Evolutionary conservation across 257 asterid species (phyloP), one percentile per base, ranked within the genome.

Genomic region (Nicotiana noctiflora): DNA sequence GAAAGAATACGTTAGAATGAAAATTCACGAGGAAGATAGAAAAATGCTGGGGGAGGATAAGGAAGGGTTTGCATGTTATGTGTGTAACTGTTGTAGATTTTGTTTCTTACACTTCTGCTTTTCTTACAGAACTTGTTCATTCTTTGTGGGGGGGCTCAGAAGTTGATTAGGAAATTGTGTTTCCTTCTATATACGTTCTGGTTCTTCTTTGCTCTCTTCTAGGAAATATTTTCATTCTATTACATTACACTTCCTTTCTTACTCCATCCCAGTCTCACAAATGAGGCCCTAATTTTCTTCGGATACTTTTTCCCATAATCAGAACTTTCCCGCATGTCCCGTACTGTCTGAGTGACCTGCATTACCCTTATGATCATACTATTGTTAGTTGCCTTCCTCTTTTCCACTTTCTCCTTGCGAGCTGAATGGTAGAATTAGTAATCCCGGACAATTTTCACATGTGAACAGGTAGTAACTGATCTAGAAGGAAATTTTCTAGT

Each of bases 381-480:
- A 9, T 34, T 67, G 15, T 67, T 70, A 21, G 57, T 40, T 18
- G 44, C 46, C 56, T 70, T 70, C 21, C 77, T 44, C 53, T 44
- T 61, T 44, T n/a, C 56, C 32, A 37, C 15, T 1, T 23, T 68
- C 32, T 40, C 76, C 40, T 21, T 70, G 13, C 8, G 61, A 74
- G 78, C 40, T 14, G 78, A 70, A 72, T 49, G 60, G 78, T 14
- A 72, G 23, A 72, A 46, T 72, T 13, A 23, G 40, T 72, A 13
- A 72, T 46, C 59, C 60, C 14, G 40, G 78, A 74, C 21, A 49
- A 74, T 23, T 74, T 72, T 49, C 61, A 46, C 78, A 25, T 25
- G 52, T 17, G 44, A 40, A 66, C 89, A 95, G 99, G 99, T 95
- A 57, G 97, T 95, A 55, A 93, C 97, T 70, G 98, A 95, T 86